Percentiles rank a stretch among this genome's conserved stretches.
These are phyloP conservation scores for Diaporthe citrichinensis DNA, from an alignment of 2,329 filamentous ascomycete genomes.

Conservation along the genomic window DNA sequence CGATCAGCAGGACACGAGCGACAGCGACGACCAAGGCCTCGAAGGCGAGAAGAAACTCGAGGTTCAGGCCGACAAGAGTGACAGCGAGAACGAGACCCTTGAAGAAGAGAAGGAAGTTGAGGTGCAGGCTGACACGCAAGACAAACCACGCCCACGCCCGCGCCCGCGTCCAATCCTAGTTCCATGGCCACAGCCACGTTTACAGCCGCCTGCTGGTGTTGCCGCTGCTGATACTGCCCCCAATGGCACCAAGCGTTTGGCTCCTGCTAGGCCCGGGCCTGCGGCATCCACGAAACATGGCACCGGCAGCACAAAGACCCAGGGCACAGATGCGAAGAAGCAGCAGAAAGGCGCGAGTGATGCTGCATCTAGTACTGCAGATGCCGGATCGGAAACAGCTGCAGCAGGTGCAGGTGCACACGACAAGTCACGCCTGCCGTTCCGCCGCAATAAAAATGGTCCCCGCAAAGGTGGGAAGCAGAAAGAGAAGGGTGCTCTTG, in stretches of 20 bases:
- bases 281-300: conserved; percentile 12
- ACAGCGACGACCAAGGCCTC: conserved; percentile 13
- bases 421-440: conserved; percentile 18
- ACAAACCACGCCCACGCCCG: background rate
- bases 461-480: conserved; percentile 30
- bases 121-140: conserved; percentile 20
- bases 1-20: conserved; percentile 30
- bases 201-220: background rate
- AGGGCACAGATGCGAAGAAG: background rate
- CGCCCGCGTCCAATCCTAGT: background rate
- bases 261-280: background rate
- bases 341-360: background rate
- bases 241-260: background rate
- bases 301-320: conserved; percentile 1
- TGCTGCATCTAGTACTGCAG: background rate
- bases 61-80: background rate
- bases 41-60: conserved; percentile 19
- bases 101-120: conserved; percentile 18
- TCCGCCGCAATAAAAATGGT: background rate
- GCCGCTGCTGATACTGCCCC: background rate
- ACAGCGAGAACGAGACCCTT: background rate
- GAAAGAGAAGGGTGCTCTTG: conserved; percentile 18
- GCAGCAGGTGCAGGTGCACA: conserved; percentile 11
- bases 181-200: conserved; percentile 4
- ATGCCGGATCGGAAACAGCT: conserved; percentile 5